These are phyloP conservation scores for Euphorbia tirucalli DNA, from an alignment of 345 rosid species.

Conservation along the genomic window DNA sequence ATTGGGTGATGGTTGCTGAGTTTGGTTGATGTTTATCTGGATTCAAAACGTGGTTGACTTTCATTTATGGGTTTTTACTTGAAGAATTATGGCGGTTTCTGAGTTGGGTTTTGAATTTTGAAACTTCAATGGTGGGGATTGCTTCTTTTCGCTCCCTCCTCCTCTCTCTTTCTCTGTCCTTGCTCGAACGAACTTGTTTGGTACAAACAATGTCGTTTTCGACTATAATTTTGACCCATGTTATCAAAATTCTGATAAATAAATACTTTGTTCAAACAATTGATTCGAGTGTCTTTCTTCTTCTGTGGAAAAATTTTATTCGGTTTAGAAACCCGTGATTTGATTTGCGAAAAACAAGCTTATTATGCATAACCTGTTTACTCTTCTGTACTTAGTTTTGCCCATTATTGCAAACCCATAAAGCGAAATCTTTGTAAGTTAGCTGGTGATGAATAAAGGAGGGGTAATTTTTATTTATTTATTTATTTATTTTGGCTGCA, in stretches of 20 bases:
- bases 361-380: neutral
- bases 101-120: slow-evolving; percentile 7
- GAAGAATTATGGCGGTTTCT: slow-evolving; percentile 21
- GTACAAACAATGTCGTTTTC: neutral
- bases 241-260: neutral
- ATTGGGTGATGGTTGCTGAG: slow-evolving; percentile 7
- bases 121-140: neutral
- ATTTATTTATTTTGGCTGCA: neutral
- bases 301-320: neutral
- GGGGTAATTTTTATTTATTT: neutral
- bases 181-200: neutral
- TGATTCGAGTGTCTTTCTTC: neutral
- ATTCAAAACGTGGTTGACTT: slow-evolving; percentile 37
- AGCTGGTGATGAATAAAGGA: neutral
- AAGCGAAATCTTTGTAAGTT: neutral
- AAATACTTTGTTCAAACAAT: neutral
- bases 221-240: neutral
- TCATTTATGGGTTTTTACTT: slow-evolving; percentile 16
- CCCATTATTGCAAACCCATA: neutral
- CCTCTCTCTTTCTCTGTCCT: slow-evolving; percentile 11
- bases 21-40: slow-evolving; percentile 9
- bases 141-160: neutral
- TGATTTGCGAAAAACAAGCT: neutral
- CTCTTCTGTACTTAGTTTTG: neutral
- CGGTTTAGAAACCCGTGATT: neutral